A percentile compares a stretch with the other conserved stretches of the same genome.
Conservation (phyloP, 2,329 filamentous ascomycete genomes). For the Fusarium tanahbumbuense region DNA sequence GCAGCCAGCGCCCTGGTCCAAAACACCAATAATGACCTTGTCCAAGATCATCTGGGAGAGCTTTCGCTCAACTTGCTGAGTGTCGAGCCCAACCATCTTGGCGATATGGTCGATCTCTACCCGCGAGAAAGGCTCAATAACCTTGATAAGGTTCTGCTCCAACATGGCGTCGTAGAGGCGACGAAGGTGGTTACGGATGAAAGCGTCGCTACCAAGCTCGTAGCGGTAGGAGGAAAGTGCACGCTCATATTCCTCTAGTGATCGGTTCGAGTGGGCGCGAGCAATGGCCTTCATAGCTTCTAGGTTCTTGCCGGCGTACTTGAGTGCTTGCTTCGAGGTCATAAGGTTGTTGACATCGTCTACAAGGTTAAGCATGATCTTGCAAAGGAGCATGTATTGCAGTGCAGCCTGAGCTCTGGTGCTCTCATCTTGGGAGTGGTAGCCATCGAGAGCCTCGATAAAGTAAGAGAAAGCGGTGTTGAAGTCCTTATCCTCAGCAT, state of each 20-base stretch:
- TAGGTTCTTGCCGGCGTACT: constrained; percentile 94
- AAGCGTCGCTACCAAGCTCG: constrained; percentile 92
- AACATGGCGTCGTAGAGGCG: constrained; percentile 98
- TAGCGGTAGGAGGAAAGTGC: constrained; percentile 90
- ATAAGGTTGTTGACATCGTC: constrained; percentile 97
- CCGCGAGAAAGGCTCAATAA: constrained; percentile 97
- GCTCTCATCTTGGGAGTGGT: constrained; percentile 90
- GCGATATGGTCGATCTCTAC: constrained; percentile 98
- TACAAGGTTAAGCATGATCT: constrained; percentile 98
- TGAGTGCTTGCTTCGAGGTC: constrained; percentile 94
- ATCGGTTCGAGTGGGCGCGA: constrained; percentile 93
- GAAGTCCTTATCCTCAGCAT: constrained; percentile 98
- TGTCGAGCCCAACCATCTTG: constrained; percentile 96
- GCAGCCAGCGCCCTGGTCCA: constrained; percentile 97
- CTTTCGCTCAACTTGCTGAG: constrained; percentile 96
- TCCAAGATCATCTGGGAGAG: constrained; percentile 99
- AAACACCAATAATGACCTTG: constrained; percentile 96
- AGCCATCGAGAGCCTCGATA: constrained; percentile 97
- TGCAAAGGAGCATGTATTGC: constrained; percentile 99
- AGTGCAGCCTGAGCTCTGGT: constrained; percentile 93
- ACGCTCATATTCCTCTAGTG: constrained; percentile 95
- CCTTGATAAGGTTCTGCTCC: constrained; percentile 99
- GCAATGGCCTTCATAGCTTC: constrained; percentile 99
- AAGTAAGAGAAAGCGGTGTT: constrained; percentile 99
- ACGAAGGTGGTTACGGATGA: constrained; percentile 96